These are phyloP conservation scores for Candida morakotiae DNA, from an alignment of 805 yeast species.

Conservation along the genomic window DNA sequence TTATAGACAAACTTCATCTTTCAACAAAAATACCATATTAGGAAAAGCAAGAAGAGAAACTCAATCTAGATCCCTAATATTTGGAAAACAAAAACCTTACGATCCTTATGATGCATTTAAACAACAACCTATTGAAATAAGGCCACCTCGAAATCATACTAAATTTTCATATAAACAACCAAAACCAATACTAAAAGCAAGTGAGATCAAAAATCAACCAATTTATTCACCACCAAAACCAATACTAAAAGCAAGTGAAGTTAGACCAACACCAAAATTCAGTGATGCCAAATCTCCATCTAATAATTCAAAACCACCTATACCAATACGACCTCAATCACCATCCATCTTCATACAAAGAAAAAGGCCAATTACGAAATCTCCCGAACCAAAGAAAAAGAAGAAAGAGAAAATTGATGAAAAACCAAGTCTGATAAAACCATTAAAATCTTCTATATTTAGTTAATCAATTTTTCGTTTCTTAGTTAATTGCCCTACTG, in stretches of 20 bases:
- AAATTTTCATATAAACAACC: too few species aligned
- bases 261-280: constrained; percentile 7
- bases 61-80: constrained; percentile 31
- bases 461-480: constrained; percentile 16
- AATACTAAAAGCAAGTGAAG: constrained; percentile 1
- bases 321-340: neutral
- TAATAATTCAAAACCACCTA: neutral
- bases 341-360: constrained; percentile 10
- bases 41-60: constrained; percentile 33
- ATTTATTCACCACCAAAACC: neutral
- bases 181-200: constrained; percentile 2
- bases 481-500: constrained; percentile 22
- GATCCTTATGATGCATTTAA: constrained; percentile 24
- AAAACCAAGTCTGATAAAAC: constrained; percentile 15
- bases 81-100: constrained; percentile 16
- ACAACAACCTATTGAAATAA: neutral
- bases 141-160: too few species aligned
- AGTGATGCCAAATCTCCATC: too few species aligned
- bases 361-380: constrained; percentile 6
- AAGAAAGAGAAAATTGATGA: constrained; percentile 5
- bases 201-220: constrained; percentile 1
- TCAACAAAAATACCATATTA: constrained; percentile 23
- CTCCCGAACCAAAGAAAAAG: constrained; percentile 4
- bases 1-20: neutral
- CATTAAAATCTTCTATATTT: constrained; percentile 29